Conservation (phyloP, 164 flowering plant genomes). For the Stephania cephalantha region DNA sequence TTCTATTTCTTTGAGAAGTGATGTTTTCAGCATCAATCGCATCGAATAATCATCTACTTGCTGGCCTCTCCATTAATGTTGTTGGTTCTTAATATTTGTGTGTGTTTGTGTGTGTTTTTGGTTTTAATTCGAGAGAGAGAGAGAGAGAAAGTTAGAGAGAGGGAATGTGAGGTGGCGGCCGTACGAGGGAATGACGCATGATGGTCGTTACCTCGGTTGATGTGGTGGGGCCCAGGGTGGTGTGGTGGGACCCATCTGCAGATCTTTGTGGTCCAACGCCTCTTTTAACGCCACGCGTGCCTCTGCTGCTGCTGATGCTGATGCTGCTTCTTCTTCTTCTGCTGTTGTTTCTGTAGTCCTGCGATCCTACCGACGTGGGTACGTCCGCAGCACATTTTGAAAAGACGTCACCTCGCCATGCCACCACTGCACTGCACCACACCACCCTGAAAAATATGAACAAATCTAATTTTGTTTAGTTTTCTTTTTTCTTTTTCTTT, state of each 20-base stretch:
- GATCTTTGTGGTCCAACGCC: neutral
- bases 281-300: conserved; percentile 1
- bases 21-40: too few species aligned
- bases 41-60: too few species aligned
- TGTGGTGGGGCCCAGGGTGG: neutral
- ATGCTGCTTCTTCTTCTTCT: too few species aligned
- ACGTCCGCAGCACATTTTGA: neutral
- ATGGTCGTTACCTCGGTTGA: neutral
- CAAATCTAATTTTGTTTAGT: too few species aligned
- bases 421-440: neutral
- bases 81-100: too few species aligned
- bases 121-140: neutral
- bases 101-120: neutral
- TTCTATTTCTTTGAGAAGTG: too few species aligned
- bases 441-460: neutral
- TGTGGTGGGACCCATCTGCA: neutral
- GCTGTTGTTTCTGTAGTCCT: neutral
- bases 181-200: conserved; percentile 1
- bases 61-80: neutral
- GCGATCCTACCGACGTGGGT: neutral
- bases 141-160: neutral
- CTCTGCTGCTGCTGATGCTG: neutral
- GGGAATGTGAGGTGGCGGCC: neutral
- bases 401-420: neutral
- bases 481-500: too few species aligned